phyloP scores from a whole-genome alignment of 2,329 filamentous ascomycete species.

The Arthrinium phaeospermum region DNA sequence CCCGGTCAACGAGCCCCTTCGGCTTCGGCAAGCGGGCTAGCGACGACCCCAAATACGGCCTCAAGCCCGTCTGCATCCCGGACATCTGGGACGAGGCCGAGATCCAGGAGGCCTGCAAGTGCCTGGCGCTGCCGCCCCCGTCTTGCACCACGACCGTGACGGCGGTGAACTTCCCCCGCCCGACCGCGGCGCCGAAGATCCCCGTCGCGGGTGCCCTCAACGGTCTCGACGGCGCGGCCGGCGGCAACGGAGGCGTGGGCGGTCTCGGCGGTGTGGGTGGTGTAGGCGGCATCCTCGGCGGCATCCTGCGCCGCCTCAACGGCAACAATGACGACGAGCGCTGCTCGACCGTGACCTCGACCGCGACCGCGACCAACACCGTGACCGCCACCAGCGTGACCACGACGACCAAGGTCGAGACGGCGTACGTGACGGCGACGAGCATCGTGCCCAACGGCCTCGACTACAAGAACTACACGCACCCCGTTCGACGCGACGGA shows the following conservation, averaged over 20 bases:
- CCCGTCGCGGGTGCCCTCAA: neutral
- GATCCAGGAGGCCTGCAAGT: constrained; percentile 25
- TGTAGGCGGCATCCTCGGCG: neutral
- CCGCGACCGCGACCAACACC: constrained; percentile 19
- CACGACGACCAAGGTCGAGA: constrained; percentile 13
- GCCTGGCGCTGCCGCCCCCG: constrained; percentile 23
- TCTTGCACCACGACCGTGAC: constrained; percentile 22
- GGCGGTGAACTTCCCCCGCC: neutral
- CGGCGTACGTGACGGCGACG: constrained; percentile 27
- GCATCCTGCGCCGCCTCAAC: neutral
- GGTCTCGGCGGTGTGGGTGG: neutral
- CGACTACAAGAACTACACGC: constrained; percentile 24
- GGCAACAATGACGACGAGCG: neutral
- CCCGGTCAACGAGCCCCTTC: neutral
- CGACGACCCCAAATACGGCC: neutral
- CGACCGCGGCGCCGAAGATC: neutral
- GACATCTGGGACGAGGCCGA: constrained; percentile 17
- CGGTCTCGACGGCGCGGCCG: neutral
- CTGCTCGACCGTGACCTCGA: neutral
- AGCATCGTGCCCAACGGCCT: constrained; percentile 24
- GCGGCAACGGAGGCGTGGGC: constrained; percentile 13
- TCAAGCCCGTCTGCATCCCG: constrained; percentile 25
- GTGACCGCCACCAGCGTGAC: constrained; percentile 17
- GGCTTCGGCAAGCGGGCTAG: constrained; percentile 17
- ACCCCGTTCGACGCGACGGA: constrained; percentile 24